phyloP scores from a whole-genome alignment of 495 filamentous ascomycete species.

The Pseudotulostoma volvatum region DNA sequence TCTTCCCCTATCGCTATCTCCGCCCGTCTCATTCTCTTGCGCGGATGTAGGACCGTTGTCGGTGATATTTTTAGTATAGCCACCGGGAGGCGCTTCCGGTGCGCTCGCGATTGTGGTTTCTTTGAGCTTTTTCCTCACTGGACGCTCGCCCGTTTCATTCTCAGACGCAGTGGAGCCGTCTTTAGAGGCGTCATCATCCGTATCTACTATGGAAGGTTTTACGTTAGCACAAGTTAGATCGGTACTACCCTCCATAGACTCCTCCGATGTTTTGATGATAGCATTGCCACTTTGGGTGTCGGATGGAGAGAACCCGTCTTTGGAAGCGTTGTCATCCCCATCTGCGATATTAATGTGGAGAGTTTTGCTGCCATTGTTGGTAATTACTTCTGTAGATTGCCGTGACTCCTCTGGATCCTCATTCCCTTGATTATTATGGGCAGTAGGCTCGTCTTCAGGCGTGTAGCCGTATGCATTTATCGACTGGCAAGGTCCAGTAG shows the following conservation, averaged over 20 bases:
- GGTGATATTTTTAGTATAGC: conserved; percentile 6
- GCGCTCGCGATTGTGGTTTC: conserved; percentile 39
- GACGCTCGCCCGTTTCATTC: conserved; percentile 36
- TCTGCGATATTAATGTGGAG: no score
- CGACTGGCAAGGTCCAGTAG: no score
- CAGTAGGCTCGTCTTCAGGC: no score
- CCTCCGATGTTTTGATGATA: no score
- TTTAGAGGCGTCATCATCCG: conserved; percentile 14
- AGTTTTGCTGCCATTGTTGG: no score
- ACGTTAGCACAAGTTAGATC: background rate
- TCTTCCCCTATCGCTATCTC: conserved; percentile 23
- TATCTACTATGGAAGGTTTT: conserved; percentile 5
- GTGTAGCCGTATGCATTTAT: no score
- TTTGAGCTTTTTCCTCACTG: conserved; percentile 44
- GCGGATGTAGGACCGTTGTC: conserved; percentile 3
- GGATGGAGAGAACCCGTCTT: no score
- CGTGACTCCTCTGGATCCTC: no score
- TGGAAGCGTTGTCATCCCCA: no score
- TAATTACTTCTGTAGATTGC: no score
- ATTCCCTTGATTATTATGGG: no score
- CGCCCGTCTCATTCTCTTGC: conserved; percentile 8
- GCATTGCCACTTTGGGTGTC: no score
- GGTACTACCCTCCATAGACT: background rate
- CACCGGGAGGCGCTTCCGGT: conserved; percentile 7
- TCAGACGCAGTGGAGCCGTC: conserved; percentile 17